Base-by-base conservation (phyloP, 2,329 filamentous ascomycete species). In the Cladosporium sphaerospermum region DNA sequence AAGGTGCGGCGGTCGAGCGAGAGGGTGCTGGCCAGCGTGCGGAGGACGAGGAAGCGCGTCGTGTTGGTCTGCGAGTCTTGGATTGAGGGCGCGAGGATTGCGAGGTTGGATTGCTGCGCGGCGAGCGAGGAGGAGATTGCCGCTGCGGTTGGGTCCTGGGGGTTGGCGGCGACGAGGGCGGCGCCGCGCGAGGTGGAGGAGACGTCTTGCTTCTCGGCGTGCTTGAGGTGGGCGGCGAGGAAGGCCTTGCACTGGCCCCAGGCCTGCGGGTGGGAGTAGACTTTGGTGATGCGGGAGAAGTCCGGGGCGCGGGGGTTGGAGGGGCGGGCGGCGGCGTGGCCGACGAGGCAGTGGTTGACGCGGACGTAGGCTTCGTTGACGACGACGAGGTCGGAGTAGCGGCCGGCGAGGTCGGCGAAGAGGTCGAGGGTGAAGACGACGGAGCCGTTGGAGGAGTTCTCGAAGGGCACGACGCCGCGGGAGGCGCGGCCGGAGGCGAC, bases 231-330 rank as follows among this genome's bases (percentile, higher is more conserved):
- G 28, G 77, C 74, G 8, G 78, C 75, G 23, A 96, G 79, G 70
- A 96, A 96, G 8, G 67, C 70, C 42, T 84, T 83, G 71, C 91
- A 96, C 73, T 99, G 93, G 23, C 90, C 90, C 77, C 93, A 96
- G 28, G 90, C 93, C 71, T 99, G 93, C 9, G 92, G 91, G 71
- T 99, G 93, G 19, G 89, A 93, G 74, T 96, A 95, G 39, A 99
- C 71, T 64, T 85, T 85, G 61, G 78, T 80, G 63, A 97, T 79
- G 61, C 85, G 77, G 52, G 73, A 70, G 57, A 91, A 70, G 57
- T 74, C 72, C 62, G 37, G 78, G 62, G 9, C 19, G 31, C 4
- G 18, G 19, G 7, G 19, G 13, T 23, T 23, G 19, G 19, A 2
- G 28, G 46, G 19, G 11, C 9, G 10, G 28, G 34, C 44, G 8